Conservation (phyloP, 2,329 filamentous ascomycete species). For the Aspergillus tamarii region DNA sequence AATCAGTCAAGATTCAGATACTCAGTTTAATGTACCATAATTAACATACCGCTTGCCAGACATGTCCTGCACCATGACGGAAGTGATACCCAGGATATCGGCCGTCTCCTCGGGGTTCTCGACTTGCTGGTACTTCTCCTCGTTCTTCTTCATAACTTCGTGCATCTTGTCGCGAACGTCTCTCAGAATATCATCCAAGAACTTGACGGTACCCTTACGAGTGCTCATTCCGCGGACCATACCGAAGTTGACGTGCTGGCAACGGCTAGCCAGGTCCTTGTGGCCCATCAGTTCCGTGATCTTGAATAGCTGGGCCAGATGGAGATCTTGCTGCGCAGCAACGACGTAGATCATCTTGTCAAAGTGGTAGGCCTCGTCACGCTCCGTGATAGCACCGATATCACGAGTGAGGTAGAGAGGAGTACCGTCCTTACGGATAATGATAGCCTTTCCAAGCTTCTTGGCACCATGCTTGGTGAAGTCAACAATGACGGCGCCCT, state of each 20-base stretch:
- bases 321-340: conserved; percentile 66
- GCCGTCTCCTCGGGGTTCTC: conserved; percentile 79
- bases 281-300: conserved; percentile 64
- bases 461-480: conserved; percentile 69
- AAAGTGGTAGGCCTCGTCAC: conserved; percentile 63
- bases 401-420: conserved; percentile 71
- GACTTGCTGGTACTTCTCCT: conserved; percentile 87
- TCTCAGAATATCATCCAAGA: conserved; percentile 71
- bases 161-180: conserved; percentile 95
- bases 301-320: conserved; percentile 68
- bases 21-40: conserved; percentile 27
- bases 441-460: conserved; percentile 68
- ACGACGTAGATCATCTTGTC: conserved; percentile 72
- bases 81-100: conserved; percentile 87
- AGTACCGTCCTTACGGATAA: conserved; percentile 69
- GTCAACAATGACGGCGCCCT: conserved; percentile 70
- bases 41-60: conserved; percentile 76
- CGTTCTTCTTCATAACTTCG: conserved; percentile 91
- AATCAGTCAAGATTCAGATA: conserved; percentile 51
- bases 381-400: conserved; percentile 67
- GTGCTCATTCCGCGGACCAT: conserved; percentile 69
- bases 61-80: conserved; percentile 99
- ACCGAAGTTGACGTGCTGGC: conserved; percentile 68
- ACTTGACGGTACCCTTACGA: conserved; percentile 72
- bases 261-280: conserved; percentile 61